These are phyloP conservation scores for Candida suzukii DNA, from an alignment of 805 yeast species.

Conservation along the genomic window DNA sequence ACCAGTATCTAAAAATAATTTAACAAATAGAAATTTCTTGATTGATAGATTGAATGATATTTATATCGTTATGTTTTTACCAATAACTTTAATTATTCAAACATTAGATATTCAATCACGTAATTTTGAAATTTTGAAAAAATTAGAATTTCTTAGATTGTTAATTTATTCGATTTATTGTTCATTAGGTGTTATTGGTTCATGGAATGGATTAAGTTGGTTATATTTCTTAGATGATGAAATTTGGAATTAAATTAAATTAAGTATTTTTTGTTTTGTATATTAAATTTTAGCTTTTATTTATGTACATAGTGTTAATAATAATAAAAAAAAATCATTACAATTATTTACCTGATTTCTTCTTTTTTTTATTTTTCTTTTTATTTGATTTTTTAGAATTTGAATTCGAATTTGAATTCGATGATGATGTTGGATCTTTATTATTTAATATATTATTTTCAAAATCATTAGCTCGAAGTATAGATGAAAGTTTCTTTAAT, in stretches of 20 bases:
- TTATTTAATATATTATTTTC: too few species aligned
- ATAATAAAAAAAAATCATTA: too few species aligned
- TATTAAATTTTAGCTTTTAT: neutral
- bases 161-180: constrained; percentile 86
- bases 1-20: constrained; percentile 29
- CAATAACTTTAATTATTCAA: constrained; percentile 43
- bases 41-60: constrained; percentile 64
- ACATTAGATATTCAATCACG: constrained; percentile 50
- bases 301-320: neutral
- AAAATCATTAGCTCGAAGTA: too few species aligned
- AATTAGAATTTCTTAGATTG: constrained; percentile 66
- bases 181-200: constrained; percentile 71
- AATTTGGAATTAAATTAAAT: constrained; percentile 48
- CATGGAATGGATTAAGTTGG: constrained; percentile 91
- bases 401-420: too few species aligned
- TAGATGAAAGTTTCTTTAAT: too few species aligned
- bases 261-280: too few species aligned
- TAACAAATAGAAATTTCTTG: constrained; percentile 40
- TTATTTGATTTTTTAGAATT: constrained; percentile 1
- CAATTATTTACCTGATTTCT: neutral
- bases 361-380: constrained; percentile 1
- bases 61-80: constrained; percentile 61
- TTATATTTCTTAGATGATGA: constrained; percentile 76
- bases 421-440: too few species aligned
- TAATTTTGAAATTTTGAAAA: constrained; percentile 45